Percentiles rank a stretch among this genome's conserved stretches.
These are phyloP conservation scores for Dicorynia guianensis DNA, from an alignment of 306 rosid species.

Conservation along the genomic window DNA sequence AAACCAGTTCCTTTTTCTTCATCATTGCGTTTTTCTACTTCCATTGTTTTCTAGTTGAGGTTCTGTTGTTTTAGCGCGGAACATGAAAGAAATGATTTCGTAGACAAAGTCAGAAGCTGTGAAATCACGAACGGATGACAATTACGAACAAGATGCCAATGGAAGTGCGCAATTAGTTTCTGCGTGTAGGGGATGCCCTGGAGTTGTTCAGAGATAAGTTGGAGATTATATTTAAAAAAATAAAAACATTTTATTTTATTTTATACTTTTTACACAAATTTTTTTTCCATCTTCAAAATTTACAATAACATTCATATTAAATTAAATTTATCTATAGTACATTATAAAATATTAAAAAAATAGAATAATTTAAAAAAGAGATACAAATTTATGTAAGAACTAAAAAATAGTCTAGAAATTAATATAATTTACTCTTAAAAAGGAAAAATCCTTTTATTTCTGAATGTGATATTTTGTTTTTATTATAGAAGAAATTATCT, in stretches of 20 bases:
- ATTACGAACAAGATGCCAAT: constrained; percentile 24
- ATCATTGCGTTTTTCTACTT: constrained; percentile 38
- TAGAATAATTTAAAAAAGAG: too few species aligned
- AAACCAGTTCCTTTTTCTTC: not conserved
- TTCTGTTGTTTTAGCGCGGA: constrained; percentile 58
- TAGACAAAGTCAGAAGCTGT: constrained; percentile 47
- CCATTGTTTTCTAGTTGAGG: constrained; percentile 17
- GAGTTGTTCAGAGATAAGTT: constrained; percentile 10
- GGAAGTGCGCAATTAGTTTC: not conserved
- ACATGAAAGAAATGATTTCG: constrained; percentile 60
- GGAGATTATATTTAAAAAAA: not conserved
- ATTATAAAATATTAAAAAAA: too few species aligned
- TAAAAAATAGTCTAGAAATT: too few species aligned
- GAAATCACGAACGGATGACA: constrained; percentile 34
- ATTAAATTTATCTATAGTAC: too few species aligned
- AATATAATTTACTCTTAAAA: too few species aligned
- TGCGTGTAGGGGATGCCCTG: not conserved
- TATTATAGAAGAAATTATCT: constrained; percentile 35
- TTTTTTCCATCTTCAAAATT: too few species aligned
- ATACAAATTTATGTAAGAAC: too few species aligned
- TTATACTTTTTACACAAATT: too few species aligned
- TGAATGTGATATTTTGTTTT: constrained; percentile 18
- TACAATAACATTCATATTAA: too few species aligned
- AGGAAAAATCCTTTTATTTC: constrained; percentile 27
- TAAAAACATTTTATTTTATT: too few species aligned